Evolutionary conservation across 2,329 filamentous ascomycete species (phyloP), one percentile per base, ranked within the genome.

Genomic region (Coleophoma crateriformis): DNA sequence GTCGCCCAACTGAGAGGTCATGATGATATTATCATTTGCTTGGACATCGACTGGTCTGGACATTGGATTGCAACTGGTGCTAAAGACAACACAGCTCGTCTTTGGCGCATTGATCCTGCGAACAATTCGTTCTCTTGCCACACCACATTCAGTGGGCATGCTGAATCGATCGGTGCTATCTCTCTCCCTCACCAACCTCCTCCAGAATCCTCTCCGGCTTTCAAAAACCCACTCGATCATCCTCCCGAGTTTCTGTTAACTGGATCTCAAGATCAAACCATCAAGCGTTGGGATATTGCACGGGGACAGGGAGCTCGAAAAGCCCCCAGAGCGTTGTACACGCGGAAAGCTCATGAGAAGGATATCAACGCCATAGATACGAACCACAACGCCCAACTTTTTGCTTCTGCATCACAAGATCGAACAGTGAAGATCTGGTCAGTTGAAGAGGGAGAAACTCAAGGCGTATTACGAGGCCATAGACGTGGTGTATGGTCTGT

Each of bases 401-500:
- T 99, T 63, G 95, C 92, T 3, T 96, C 94, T 1, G 92, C 94
- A 32, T 97, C 92, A 5, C 94, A 99, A 69, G 94, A 99, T 67
- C 88, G 90, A 58, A 95, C 90, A 0, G 90, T 97, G 58, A 99
- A 97, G 71, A 94, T 99, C 51, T 99, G 92, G 87, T 94, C 91
- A 7, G 78, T 86, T 7, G 85, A 91, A 57, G 88, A 94, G 64
- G 91, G 95, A 17, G 90, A 96, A 61, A 87, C 91, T 0, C 82
- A 94, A 55, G 95, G 94, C 56, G 90, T 99, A 33, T 79, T 99
- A 15, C 83, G 89, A 48, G 95, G 95, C 2, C 95, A 99, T 68
- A 88, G 89, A 64, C 83, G 94, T 66, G 94, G 95, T 66, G 92
- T 99, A 11, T 99, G 94, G 94, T 90, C 90, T 2, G 89, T 96